Evolutionary conservation across 129 eudicot species (phyloP).

Genomic region (Flaveria linearis): DNA sequence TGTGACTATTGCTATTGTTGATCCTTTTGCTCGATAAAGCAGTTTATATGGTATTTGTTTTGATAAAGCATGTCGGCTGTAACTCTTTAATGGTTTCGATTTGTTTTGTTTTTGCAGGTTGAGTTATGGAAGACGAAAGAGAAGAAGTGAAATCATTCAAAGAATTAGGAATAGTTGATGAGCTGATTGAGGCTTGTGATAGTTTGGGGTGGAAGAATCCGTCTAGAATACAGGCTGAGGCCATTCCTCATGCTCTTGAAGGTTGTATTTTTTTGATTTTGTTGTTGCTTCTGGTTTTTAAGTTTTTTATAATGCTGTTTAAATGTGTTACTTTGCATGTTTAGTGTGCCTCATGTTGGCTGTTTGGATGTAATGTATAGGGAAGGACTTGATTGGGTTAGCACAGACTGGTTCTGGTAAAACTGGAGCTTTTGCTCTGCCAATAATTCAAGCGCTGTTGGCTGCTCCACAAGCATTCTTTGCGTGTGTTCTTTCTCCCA

Average conservation of each 20-base stretch:
- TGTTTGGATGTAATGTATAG: constrained; percentile 33
- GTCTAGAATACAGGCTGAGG: constrained; percentile 69
- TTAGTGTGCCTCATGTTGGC: background rate
- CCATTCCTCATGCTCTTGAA: constrained; percentile 78
- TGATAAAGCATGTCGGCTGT: no score
- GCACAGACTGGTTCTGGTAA: constrained; percentile 99
- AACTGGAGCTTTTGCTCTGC: constrained; percentile 95
- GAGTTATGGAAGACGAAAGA: constrained; percentile 46
- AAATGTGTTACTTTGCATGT: background rate
- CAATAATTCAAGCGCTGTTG: constrained; percentile 66
- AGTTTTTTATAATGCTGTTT: no score
- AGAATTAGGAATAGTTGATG: constrained; percentile 62
- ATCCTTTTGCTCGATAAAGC: no score
- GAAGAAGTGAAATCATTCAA: constrained; percentile 49
- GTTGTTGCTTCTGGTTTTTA: no score
- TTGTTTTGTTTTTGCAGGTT: constrained; percentile 7
- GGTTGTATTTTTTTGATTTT: constrained; percentile 30
- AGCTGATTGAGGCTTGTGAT: constrained; percentile 68
- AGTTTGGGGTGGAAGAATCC: constrained; percentile 79
- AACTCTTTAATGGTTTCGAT: background rate
- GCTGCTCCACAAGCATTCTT: constrained; percentile 64
- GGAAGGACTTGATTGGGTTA: constrained; percentile 90
- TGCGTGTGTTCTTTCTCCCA: constrained; percentile 88
- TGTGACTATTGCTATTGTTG: no score
- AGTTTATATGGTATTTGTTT: no score